Percentiles rank a stretch among this genome's conserved stretches.
Evolutionary conservation across 2,329 filamentous ascomycete species (phyloP).

Genomic region (Coniochaeta hoffmannii): DNA sequence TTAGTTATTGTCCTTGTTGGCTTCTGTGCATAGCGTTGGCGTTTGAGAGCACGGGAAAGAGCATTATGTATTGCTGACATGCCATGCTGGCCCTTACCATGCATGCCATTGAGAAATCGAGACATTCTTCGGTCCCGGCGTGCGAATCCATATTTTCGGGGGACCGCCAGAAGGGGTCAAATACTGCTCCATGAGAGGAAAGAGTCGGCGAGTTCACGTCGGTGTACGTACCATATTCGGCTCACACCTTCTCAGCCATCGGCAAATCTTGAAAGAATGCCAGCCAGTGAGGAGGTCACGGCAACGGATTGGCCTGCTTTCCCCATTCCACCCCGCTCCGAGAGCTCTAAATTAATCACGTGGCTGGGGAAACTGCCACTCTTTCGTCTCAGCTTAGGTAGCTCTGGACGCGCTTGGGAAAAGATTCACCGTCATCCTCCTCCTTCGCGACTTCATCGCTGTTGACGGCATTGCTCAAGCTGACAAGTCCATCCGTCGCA

Average conservation of each 20-base stretch:
- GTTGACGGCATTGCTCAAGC: conserved; percentile 16
- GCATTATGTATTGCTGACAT: background rate
- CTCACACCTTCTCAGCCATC: background rate
- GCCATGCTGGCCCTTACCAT: no score
- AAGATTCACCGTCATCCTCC: conserved; percentile 15
- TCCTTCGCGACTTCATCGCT: conserved; percentile 13
- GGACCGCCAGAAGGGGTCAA: no score
- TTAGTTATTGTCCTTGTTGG: background rate
- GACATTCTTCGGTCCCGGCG: no score
- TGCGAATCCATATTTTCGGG: no score
- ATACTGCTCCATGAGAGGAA: no score
- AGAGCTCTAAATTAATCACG: conserved; percentile 12
- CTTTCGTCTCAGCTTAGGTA: conserved; percentile 8
- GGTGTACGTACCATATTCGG: background rate
- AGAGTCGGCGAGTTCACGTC: background rate
- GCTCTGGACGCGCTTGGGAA: conserved; percentile 13
- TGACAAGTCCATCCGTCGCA: background rate
- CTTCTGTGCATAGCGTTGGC: conserved; percentile 17
- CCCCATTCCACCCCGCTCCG: no score
- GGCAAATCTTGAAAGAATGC: background rate
- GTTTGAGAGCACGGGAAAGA: conserved; percentile 6
- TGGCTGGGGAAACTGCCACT: conserved; percentile 12
- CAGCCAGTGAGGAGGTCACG: conserved; percentile 2
- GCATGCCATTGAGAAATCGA: no score
- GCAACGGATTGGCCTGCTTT: no score